Conservation (phyloP, 2,329 filamentous ascomycete species). For the Akanthomyces dipterigenus region DNA sequence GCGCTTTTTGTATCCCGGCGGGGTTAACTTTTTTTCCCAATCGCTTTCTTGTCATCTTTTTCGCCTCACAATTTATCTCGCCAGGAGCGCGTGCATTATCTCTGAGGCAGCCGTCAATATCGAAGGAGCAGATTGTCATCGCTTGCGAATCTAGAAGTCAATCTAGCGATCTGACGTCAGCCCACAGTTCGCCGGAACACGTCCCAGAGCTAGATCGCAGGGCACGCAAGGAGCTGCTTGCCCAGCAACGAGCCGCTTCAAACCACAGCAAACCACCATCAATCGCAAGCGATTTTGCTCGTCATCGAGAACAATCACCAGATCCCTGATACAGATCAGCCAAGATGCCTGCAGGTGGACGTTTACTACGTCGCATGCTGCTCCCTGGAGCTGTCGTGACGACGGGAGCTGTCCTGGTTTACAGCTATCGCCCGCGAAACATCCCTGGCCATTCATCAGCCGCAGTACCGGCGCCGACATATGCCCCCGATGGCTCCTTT, state of each 20-base stretch:
- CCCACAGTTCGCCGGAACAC: neutral
- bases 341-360: conserved; percentile 1
- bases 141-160: neutral
- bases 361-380: conserved; percentile 35
- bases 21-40: neutral
- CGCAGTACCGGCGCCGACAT: conserved; percentile 63
- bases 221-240: neutral
- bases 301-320: neutral
- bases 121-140: neutral
- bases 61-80: neutral
- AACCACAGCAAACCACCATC: neutral
- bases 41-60: neutral
- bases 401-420: conserved; percentile 40
- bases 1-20: neutral
- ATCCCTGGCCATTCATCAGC: conserved; percentile 64
- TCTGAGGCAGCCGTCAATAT: neutral
- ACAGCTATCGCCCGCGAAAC: conserved; percentile 60
- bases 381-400: conserved; percentile 35
- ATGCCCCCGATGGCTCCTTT: conserved; percentile 61
- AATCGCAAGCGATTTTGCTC: neutral
- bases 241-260: neutral
- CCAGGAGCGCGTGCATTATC: neutral
- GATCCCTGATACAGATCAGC: neutral
- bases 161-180: conserved; percentile 2
- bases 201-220: neutral